These are phyloP conservation scores for Nephelium lappaceum DNA, from an alignment of 345 rosid species.

Conservation along the genomic window DNA sequence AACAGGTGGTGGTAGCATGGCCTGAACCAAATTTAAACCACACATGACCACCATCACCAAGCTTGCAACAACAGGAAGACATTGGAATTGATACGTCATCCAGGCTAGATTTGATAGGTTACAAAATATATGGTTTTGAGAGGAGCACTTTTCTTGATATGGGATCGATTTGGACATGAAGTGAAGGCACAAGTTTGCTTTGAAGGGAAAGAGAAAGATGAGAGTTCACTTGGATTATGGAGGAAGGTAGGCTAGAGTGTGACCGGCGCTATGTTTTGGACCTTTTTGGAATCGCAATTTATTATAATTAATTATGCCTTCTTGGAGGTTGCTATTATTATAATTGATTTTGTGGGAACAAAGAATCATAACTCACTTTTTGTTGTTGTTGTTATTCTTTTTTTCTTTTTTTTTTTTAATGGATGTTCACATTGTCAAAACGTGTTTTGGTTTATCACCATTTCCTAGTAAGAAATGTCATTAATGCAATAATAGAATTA, in stretches of 20 bases:
- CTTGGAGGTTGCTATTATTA: background rate
- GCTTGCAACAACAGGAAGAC: background rate
- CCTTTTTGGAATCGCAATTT: background rate
- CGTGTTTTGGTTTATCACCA: too few relatives aligned
- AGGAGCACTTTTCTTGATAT: background rate
- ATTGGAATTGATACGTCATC: slow-evolving; percentile 3
- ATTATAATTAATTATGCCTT: background rate
- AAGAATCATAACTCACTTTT: too few relatives aligned
- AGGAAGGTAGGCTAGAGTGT: background rate
- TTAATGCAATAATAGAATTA: too few relatives aligned
- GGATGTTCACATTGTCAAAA: too few relatives aligned
- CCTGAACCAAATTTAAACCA: slow-evolving; percentile 15
- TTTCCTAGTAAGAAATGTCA: too few relatives aligned
- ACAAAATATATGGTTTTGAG: too few relatives aligned
- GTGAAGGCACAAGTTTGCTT: slow-evolving; percentile 1
- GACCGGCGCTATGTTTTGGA: background rate
- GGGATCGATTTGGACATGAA: background rate
- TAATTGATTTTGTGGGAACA: background rate
- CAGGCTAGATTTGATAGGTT: too few relatives aligned
- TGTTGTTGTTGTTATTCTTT: too few relatives aligned
- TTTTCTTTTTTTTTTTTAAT: too few relatives aligned
- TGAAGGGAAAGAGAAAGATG: background rate
- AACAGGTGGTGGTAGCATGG: slow-evolving; percentile 62
- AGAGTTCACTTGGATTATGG: background rate
- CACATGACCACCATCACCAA: background rate